phyloP scores from a whole-genome alignment of 2,329 filamentous ascomycete species.

The Monosporascus sp. region DNA sequence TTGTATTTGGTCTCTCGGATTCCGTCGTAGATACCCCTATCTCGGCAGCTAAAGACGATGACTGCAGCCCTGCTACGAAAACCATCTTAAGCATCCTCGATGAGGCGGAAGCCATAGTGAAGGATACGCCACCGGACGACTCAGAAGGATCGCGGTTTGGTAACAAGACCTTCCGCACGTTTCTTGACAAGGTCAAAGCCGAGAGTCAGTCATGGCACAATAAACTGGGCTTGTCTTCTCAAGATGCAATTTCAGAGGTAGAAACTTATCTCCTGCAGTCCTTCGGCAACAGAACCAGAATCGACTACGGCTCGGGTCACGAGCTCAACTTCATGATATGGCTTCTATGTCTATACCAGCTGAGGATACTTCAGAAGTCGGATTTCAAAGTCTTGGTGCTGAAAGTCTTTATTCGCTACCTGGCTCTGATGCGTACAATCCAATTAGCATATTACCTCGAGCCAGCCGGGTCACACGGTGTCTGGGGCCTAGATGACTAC shows the following conservation, averaged over 20 bases:
- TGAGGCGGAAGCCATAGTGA: slow-evolving; percentile 61
- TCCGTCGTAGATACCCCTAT: slow-evolving; percentile 67
- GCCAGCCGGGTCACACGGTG: slow-evolving; percentile 91
- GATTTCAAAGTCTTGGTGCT: slow-evolving; percentile 75
- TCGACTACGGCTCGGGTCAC: slow-evolving; percentile 96
- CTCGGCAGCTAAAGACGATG: slow-evolving; percentile 51
- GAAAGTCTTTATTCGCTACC: slow-evolving; percentile 74
- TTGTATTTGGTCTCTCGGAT: slow-evolving; percentile 82
- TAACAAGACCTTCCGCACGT: slow-evolving; percentile 82
- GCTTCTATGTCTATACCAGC: slow-evolving; percentile 87
- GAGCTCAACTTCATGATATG: slow-evolving; percentile 97
- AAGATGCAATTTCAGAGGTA: slow-evolving; percentile 60
- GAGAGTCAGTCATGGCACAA: slow-evolving; percentile 58
- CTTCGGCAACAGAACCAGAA: slow-evolving; percentile 79
- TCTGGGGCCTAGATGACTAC: slow-evolving; percentile 97
- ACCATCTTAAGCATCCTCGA: slow-evolving; percentile 66
- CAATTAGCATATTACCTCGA: slow-evolving; percentile 95
- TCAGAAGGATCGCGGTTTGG: slow-evolving; percentile 88
- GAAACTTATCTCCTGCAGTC: slow-evolving; percentile 76
- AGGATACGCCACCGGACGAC: slow-evolving; percentile 72
- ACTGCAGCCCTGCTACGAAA: slow-evolving; percentile 54
- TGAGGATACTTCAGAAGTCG: slow-evolving; percentile 55
- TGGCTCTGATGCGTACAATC: slow-evolving; percentile 78
- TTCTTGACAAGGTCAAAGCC: slow-evolving; percentile 64
- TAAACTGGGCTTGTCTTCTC: slow-evolving; percentile 46